Conservation (phyloP, 495 filamentous ascomycete genomes). For the Penicillium bialowiezense region DNA sequence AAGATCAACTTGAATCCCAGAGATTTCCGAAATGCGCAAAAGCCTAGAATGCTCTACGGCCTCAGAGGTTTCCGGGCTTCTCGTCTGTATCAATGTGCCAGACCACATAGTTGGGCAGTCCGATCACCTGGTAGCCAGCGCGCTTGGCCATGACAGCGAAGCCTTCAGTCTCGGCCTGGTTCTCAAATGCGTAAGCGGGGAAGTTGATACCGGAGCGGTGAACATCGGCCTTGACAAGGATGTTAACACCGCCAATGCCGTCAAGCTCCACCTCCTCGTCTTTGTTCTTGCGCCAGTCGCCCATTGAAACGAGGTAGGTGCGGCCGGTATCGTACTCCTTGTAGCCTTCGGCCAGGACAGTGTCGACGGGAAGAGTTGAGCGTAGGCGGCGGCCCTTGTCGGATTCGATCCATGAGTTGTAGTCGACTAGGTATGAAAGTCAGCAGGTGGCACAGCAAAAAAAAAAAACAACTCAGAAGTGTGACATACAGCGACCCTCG, state of each 20-base stretch:
- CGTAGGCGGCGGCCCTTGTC: constrained; percentile 73
- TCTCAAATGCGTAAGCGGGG: constrained; percentile 95
- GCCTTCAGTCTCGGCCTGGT: constrained; percentile 97
- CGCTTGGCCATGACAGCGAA: constrained; percentile 99
- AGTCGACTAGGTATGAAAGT: constrained; percentile 66
- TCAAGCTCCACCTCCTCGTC: constrained; percentile 89
- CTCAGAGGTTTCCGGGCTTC: constrained; percentile 75
- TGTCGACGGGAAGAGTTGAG: constrained; percentile 68
- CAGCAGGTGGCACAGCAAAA: constrained; percentile 5
- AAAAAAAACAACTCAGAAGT: not conserved
- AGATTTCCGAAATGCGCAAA: constrained; percentile 7
- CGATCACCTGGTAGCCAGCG: constrained; percentile 88
- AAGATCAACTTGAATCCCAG: constrained; percentile 23
- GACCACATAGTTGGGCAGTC: constrained; percentile 95
- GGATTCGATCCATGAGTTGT: constrained; percentile 98
- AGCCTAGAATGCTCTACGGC: constrained; percentile 43
- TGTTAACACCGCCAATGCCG: constrained; percentile 95
- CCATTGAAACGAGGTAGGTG: constrained; percentile 80
- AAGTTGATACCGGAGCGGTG: constrained; percentile 98
- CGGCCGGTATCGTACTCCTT: constrained; percentile 88
- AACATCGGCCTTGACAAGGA: constrained; percentile 95
- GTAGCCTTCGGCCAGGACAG: constrained; percentile 90
- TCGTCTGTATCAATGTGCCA: constrained; percentile 99
- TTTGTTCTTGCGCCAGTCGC: constrained; percentile 87
- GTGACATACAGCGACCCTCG: constrained; percentile 82